Conservation (phyloP, 1,284 basidiomycete species). For the Lignosus rhinocerotis region DNA sequence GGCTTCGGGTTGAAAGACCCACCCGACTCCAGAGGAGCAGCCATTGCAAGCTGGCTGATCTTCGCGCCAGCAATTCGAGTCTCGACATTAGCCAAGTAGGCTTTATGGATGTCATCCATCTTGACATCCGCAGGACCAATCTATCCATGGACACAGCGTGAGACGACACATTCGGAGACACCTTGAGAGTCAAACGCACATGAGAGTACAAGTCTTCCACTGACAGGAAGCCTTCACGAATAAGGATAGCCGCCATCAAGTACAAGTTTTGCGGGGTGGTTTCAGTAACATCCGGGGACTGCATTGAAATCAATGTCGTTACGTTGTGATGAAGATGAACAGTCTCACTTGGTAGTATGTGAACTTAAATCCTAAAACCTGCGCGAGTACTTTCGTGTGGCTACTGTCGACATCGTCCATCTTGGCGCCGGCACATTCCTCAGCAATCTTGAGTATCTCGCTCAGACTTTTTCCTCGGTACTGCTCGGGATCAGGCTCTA, state of each 20-base stretch:
- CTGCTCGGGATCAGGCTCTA: slow-evolving; percentile 39
- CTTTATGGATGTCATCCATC: slow-evolving; percentile 68
- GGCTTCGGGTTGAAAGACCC: slow-evolving; percentile 27
- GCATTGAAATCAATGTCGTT: slow-evolving; percentile 11
- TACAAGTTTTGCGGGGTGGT: slow-evolving; percentile 74
- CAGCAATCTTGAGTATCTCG: slow-evolving; percentile 60
- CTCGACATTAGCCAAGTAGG: slow-evolving; percentile 70
- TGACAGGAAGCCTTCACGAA: slow-evolving; percentile 85
- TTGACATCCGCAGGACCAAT: slow-evolving; percentile 75
- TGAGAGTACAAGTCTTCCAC: slow-evolving; percentile 88
- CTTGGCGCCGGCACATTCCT: slow-evolving; percentile 30
- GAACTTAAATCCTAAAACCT: slow-evolving; percentile 97
- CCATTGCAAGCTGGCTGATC: slow-evolving; percentile 84
- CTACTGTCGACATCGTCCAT: slow-evolving; percentile 26
- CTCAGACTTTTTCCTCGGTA: slow-evolving; percentile 66
- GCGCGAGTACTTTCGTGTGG: slow-evolving; percentile 73
- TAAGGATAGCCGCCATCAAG: slow-evolving; percentile 83
- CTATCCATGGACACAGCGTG: slow-evolving; percentile 38
- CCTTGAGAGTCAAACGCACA: slow-evolving; percentile 42
- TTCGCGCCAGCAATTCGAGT: slow-evolving; percentile 68
- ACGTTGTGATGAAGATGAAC: background rate
- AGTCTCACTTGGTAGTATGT: slow-evolving; percentile 79
- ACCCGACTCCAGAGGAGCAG: slow-evolving; percentile 80
- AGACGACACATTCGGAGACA: background rate
- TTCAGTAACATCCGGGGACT: slow-evolving; percentile 61